Base-by-base conservation (phyloP, 495 filamentous ascomycete genomes). In the Xylaria cubensis region DNA sequence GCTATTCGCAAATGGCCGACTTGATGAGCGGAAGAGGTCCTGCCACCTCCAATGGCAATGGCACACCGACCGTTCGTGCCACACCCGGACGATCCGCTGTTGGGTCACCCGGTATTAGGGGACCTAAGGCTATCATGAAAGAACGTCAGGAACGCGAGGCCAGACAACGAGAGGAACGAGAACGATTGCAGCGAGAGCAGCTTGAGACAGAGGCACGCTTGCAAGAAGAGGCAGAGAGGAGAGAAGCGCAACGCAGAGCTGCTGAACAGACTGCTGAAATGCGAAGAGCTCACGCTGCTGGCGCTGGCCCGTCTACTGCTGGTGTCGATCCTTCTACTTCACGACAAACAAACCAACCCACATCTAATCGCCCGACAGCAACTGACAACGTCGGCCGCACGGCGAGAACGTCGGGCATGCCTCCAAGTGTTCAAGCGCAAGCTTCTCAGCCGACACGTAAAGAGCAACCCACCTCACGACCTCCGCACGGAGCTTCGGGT, bases 1-100 rank as follows among this genome's bases (percentile, higher is more conserved):
- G 95, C 86, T 94, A 94, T 91, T 94, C 95, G 76, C 88, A 90
- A 74, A 98, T 99, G 96, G 91, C 96, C 75, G 92, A 97, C 82
- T 84, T 97, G 76, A 84, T 88, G 78, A 86, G 86, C 76, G 88
- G 88, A 71, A 81, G 83, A 78, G 78, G 77, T 62, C 82, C 84
- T 69, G 77, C 80, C 81, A 81, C 81, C 61, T 82, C 84, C 71
- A 86, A 86, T 73, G 85, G 84, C 72, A 83, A 85, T 75, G 80
- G 74, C 84, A 83, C 77, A 80, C 87, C 75, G 76, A 71, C 78
- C 5, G 69, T 77, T 36, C 78, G 82, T 44, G 81, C 84, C 55
- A 82, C 84, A 0, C 80, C 81, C 32, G 80, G 84, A 10, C 82
- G 85, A 32, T 75, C 78, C 8, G 82, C 84, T 67, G 82, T 82